A percentile compares a stretch with the other conserved stretches of the same genome.
Conservation (phyloP, 345 rosid genomes). For the Eucalyptus albens region DNA sequence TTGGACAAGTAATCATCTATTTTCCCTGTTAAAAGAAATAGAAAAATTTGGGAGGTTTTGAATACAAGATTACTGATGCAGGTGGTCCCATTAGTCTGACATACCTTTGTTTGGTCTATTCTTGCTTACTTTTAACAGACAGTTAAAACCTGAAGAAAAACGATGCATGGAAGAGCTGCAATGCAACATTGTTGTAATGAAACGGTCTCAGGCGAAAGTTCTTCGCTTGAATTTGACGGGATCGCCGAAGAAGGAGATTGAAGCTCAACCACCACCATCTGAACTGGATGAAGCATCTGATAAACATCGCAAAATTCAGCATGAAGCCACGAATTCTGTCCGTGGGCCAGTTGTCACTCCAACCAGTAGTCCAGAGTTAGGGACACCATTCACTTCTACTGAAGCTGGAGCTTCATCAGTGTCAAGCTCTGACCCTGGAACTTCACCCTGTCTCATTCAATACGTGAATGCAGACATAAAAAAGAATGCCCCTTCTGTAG, state of each 20-base stretch:
- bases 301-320: slow-evolving; percentile 21
- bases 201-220: slow-evolving; percentile 85
- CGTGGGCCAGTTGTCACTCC: slow-evolving; percentile 82
- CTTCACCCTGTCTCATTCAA: slow-evolving; percentile 68
- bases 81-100: neutral
- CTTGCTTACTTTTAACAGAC: slow-evolving; percentile 19
- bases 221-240: slow-evolving; percentile 92
- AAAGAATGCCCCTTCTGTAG: slow-evolving; percentile 48
- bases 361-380: slow-evolving; percentile 88
- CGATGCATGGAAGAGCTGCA: slow-evolving; percentile 92
- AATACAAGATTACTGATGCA: neutral
- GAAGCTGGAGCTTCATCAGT: slow-evolving; percentile 95
- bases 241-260: slow-evolving; percentile 40
- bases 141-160: slow-evolving; percentile 80
- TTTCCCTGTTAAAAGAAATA: neutral
- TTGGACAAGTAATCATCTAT: slow-evolving; percentile 68
- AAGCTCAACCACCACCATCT: slow-evolving; percentile 18
- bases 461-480: slow-evolving; percentile 50
- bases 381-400: slow-evolving; percentile 92
- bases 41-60: neutral
- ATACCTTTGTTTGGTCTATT: neutral
- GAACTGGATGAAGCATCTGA: slow-evolving; percentile 37
- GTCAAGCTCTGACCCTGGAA: slow-evolving; percentile 90
- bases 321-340: slow-evolving; percentile 31
- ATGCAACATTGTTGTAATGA: slow-evolving; percentile 95